phyloP scores from a whole-genome alignment of 2,329 filamentous ascomycete genomes.

The Plenodomus lindquistii region DNA sequence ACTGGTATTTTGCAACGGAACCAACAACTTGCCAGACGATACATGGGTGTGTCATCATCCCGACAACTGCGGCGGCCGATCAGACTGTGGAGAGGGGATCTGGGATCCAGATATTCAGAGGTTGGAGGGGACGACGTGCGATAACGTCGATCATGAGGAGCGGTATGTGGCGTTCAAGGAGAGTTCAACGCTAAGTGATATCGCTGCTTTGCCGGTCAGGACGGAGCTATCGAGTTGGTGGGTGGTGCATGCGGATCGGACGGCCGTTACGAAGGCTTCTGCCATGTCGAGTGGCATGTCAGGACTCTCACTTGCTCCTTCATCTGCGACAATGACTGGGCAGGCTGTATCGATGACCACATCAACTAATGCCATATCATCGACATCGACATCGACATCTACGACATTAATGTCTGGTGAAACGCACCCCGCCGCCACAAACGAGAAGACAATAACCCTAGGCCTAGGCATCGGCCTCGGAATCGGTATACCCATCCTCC shows the following conservation, averaged over 20 bases:
- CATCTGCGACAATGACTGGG: no score
- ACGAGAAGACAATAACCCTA: background rate
- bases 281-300: no score
- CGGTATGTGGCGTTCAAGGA: background rate
- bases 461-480: slow-evolving; percentile 1
- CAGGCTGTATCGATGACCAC: no score
- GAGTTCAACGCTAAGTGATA: background rate
- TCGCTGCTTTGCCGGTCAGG: background rate
- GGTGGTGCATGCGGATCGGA: slow-evolving; percentile 1
- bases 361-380: no score
- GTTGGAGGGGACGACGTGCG: background rate
- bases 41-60: background rate
- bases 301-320: no score
- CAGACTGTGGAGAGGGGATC: background rate
- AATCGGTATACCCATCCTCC: background rate
- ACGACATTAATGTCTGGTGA: background rate
- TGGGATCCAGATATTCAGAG: background rate
- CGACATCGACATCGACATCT: background rate
- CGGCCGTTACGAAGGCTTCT: no score
- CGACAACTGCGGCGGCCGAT: background rate
- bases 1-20: background rate
- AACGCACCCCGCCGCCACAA: background rate
- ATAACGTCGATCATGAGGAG: slow-evolving; percentile 1
- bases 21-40: background rate
- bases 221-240: background rate